Base-by-base conservation (phyloP, 768 basidiomycete species). In the Mrakia frigida region DNA sequence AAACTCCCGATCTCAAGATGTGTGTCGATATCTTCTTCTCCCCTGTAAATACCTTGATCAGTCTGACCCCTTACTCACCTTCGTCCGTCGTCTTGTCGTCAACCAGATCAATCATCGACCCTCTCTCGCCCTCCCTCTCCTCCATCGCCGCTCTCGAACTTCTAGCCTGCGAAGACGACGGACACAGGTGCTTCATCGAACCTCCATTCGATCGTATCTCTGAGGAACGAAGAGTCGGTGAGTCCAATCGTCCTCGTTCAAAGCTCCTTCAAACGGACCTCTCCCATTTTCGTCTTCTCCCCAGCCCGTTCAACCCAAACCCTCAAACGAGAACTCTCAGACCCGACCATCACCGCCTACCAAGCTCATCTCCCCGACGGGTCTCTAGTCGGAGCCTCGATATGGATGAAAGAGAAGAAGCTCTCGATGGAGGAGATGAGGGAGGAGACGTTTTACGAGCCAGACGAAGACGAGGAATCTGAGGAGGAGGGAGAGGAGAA, bases 71-170 rank as follows among this genome's bases (percentile, higher is more conserved):
- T 7, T 46, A 46, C 43, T 46, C 9, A 46, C 43, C 43, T 9
- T 18, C n/a, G n/a, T 46, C 18, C 43, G 43, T 46, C 18, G 9
- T 28, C 56, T 56, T 14, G 4, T 23, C 21, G 5, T 28, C 56
- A 25, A 56, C 25, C 43, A n/a, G 56, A 28, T 21, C 46, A 28
- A 25, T 39, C 35, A 16, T 39, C 65, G 21, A 23, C 33, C 6
- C 9, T 23, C 31, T 23, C 33, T 37, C 28, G 18, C 39, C 43
- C 43, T 33, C 11, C 35, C 56, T 73, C 35, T 21, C 37, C 46
- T 39, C 74, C 74, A 3, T 70, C 52, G 67, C 74, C 28, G 56
- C 68, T 39, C 53, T 74, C 61, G 73, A 68, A 41, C 65, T 68
- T 11, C 37, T 68, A 1, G 65, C 65, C 14, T 68, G 65, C 37